These are phyloP conservation scores for Magnaporthiopsis incrustans DNA, from an alignment of 2,329 filamentous ascomycete genomes.

Conservation along the genomic window DNA sequence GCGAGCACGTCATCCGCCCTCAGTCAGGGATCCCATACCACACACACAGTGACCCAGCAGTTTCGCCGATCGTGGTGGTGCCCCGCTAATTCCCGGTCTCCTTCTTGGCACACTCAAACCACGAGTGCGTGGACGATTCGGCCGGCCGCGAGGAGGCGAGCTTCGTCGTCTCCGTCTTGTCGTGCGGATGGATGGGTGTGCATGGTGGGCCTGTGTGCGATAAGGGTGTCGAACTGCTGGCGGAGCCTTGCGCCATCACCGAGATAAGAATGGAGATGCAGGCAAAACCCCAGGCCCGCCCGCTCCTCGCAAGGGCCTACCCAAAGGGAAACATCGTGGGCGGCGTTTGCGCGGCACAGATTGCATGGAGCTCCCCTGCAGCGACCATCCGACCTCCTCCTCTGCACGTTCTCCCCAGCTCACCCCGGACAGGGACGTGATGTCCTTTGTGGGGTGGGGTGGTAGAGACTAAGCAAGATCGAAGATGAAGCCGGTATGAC, in stretches of 20 bases:
- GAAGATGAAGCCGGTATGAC: background rate
- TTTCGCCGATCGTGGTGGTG: background rate
- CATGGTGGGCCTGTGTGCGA: background rate
- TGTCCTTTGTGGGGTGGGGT: background rate
- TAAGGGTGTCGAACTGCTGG: background rate
- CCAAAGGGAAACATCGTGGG: background rate
- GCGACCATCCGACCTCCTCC: background rate
- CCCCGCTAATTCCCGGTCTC: too few relatives aligned
- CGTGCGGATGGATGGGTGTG: too few relatives aligned
- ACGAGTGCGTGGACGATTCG: too few relatives aligned
- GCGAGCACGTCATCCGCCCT: background rate
- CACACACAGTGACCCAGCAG: background rate
- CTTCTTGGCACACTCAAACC: too few relatives aligned
- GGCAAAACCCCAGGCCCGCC: too few relatives aligned
- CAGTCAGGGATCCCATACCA: background rate
- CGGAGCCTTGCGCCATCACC: background rate
- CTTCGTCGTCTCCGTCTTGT: background rate
- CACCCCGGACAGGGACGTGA: background rate
- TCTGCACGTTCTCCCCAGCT: background rate
- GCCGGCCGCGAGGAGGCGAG: background rate
- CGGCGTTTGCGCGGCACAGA: too few relatives aligned
- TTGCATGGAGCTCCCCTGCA: background rate
- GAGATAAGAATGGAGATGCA: background rate
- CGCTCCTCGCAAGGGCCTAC: background rate
- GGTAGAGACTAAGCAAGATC: background rate